A percentile compares a stretch with the other conserved stretches of the same genome.
Conservation (phyloP, 108 stramenopile genomes). For the Skeletonema grethae region DNA sequence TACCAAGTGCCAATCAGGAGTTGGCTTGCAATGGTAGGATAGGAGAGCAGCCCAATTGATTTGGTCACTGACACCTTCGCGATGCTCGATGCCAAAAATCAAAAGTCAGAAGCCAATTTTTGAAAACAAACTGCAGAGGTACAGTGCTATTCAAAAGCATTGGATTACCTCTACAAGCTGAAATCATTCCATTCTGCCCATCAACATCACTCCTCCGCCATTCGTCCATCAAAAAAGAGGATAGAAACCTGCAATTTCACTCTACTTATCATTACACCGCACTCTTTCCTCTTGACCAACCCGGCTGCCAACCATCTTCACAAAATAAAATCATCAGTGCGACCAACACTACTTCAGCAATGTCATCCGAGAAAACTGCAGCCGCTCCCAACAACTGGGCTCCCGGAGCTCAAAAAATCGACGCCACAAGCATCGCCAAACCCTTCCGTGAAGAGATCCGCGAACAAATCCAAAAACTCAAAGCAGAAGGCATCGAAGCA, state of each 20-base stretch:
- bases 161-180: not conserved
- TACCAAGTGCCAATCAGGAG: not conserved
- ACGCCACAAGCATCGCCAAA: constrained; percentile 80
- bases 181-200: not conserved
- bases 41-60: not conserved
- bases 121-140: not conserved
- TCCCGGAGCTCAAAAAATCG: constrained; percentile 65
- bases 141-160: not conserved
- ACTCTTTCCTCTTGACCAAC: too few relatives aligned
- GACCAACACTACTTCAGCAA: not conserved
- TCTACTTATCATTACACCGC: not conserved
- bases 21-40: not conserved
- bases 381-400: constrained; percentile 1
- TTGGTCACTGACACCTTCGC: too few relatives aligned
- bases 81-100: not conserved
- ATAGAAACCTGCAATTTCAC: not conserved
- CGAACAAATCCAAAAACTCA: constrained; percentile 66
- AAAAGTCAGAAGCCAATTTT: not conserved
- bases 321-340: not conserved
- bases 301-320: not conserved
- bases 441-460: constrained; percentile 93
- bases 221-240: not conserved
- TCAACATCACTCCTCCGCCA: not conserved
- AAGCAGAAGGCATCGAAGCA: constrained; percentile 71
- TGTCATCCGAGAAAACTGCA: not conserved